Conservation (phyloP, 2,329 filamentous ascomycete genomes). For the Periconia sp. region DNA sequence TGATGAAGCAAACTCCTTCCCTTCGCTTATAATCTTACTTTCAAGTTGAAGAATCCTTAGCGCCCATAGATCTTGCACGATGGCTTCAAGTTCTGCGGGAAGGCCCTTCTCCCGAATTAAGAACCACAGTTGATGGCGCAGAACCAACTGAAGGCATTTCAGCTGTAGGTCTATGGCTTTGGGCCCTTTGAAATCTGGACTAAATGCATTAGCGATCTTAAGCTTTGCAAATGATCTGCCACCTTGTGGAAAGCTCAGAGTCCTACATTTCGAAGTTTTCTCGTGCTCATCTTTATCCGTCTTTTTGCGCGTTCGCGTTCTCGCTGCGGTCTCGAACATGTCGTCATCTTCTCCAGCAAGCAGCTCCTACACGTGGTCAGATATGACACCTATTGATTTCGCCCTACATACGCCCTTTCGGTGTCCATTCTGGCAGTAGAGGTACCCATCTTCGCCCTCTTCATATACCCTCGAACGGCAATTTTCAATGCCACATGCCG, state of each 20-base stretch:
- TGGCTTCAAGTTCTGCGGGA: conserved; percentile 74
- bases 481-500: conserved; percentile 61
- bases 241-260: too few species aligned
- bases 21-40: conserved; percentile 46
- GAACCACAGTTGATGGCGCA: conserved; percentile 81
- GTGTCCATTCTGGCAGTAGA: conserved; percentile 82
- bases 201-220: too few species aligned
- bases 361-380: conserved; percentile 27
- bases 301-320: conserved; percentile 60
- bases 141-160: conserved; percentile 81
- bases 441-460: conserved; percentile 75
- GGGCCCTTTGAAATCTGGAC: conserved; percentile 65
- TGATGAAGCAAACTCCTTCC: conserved; percentile 45
- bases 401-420: conserved; percentile 68
- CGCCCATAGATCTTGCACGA: conserved; percentile 86
- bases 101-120: conserved; percentile 71
- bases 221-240: too few species aligned
- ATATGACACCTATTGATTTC: background rate
- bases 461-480: conserved; percentile 72
- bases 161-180: conserved; percentile 79
- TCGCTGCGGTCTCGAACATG: conserved; percentile 67
- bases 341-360: conserved; percentile 65
- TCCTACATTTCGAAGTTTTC: conserved; percentile 57
- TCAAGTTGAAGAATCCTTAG: conserved; percentile 69
- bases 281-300: conserved; percentile 57